Conservation (phyloP, 139 green algal genomes). For the Tetradesmus lagerheimii region DNA sequence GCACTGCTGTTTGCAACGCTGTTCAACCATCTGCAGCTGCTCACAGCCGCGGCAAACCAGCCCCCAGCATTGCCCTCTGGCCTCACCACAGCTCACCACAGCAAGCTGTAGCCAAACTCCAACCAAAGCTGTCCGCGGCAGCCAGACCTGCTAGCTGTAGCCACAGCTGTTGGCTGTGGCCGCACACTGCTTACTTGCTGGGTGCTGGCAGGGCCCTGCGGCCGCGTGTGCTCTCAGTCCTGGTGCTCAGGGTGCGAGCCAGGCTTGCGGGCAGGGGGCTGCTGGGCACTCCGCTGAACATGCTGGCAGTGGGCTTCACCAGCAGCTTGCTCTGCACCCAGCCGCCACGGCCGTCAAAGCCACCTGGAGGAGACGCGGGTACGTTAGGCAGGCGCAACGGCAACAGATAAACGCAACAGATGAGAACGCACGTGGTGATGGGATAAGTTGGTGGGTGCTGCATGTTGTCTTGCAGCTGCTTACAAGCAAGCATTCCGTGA, state of each 20-base stretch:
- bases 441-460: too few species aligned
- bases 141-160: background rate
- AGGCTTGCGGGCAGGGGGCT: slow-evolving; percentile 23
- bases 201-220: slow-evolving; percentile 48
- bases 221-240: background rate
- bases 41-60: too few species aligned
- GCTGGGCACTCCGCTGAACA: slow-evolving; percentile 26
- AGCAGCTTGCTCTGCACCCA: slow-evolving; percentile 88
- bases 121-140: too few species aligned
- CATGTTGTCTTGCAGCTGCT: too few species aligned
- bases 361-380: slow-evolving; percentile 57
- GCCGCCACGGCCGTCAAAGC: slow-evolving; percentile 75
- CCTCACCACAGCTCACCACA: background rate
- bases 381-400: background rate
- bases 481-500: too few species aligned
- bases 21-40: background rate
- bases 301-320: slow-evolving; percentile 71
- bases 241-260: slow-evolving; percentile 48
- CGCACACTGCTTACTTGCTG: slow-evolving; percentile 27
- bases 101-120: background rate
- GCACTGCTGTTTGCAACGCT: too few species aligned
- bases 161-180: background rate
- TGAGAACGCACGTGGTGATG: too few species aligned
- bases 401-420: too few species aligned
- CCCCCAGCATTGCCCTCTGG: background rate